Evolutionary conservation across 2,329 filamentous ascomycete genomes (phyloP).

Genomic region (Zasmidium angulare): DNA sequence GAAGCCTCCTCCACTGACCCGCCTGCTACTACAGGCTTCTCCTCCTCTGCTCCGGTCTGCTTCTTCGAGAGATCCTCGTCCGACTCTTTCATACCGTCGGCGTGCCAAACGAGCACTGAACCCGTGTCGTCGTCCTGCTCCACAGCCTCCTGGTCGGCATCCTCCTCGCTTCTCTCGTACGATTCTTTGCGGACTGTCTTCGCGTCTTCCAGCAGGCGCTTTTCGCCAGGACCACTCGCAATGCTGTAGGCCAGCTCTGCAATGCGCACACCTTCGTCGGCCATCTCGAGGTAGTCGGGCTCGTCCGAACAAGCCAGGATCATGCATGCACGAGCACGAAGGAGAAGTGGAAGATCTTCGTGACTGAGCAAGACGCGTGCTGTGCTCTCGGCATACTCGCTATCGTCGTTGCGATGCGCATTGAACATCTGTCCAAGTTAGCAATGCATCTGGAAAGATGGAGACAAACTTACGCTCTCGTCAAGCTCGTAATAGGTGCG

Average conservation of each 20-base stretch:
- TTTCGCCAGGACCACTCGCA: not conserved
- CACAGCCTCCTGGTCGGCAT: too few species aligned
- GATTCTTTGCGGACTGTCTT: too few species aligned
- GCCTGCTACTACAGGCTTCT: too few species aligned
- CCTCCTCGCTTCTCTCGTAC: too few species aligned
- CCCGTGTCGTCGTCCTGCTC: too few species aligned
- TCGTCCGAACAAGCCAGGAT: conserved; percentile 2
- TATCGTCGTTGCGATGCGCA: not conserved
- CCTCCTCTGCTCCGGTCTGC: too few species aligned
- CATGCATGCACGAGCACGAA: conserved; percentile 10
- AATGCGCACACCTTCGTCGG: conserved; percentile 6
- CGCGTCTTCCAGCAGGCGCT: not conserved
- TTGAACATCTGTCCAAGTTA: not conserved
- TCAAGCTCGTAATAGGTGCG: conserved; percentile 1
- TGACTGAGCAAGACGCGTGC: conserved; percentile 8
- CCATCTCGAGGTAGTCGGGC: conserved; percentile 11
- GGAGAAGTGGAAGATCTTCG: conserved; percentile 4
- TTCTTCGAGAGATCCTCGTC: too few species aligned
- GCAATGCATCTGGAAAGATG: not conserved
- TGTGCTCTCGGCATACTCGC: conserved; percentile 2
- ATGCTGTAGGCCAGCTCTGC: not conserved
- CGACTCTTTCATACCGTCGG: too few species aligned
- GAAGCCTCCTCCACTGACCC: too few species aligned
- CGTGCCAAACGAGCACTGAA: too few species aligned
- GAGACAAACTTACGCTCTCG: not conserved